Base-by-base conservation (phyloP, 2,329 filamentous ascomycete species). In the Fusarium sp. region DNA sequence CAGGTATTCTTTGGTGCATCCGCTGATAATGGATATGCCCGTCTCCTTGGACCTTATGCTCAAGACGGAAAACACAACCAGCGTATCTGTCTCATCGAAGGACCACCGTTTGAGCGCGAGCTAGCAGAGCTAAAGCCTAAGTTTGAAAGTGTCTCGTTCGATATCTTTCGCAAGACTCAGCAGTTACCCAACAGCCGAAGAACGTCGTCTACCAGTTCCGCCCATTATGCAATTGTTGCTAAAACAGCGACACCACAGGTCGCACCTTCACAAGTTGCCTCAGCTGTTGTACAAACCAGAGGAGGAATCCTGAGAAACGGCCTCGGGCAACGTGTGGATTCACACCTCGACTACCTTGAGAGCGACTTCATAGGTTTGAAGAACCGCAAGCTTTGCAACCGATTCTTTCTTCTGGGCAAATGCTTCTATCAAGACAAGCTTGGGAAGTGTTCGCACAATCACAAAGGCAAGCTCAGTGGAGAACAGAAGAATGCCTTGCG, bases 11-110 rank as follows among this genome's bases (percentile, higher is more conserved):
- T 84, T 43, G 81, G 80, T n/a, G 81, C 75, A 23, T 80, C 81
- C 3, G 75, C 78, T 7, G 81, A 83, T 53, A 81, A 78, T 56
- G 79, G 81, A 23, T 83, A 83, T 57, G 80, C 80, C n/a, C 79
- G 78, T 18, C 68, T 82, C 24, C 76, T 84, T 16, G 75, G 74
- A 6, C 73, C 77, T 1, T 76, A 80, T 48, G 66, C 71, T 3
- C 64, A 74, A 21, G 69, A 75, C 23, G 52, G 64, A 13, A 9
- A 15, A 11, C 24, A 64, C 2, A 74, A 68, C 20, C 74, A 74
- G 16, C 76, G 75, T 12, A 77, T 83, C 35, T 76, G 78, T 7
- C 67, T 83, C 7, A 53, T 83, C 31, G 76, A 83, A 67, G 81
- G 79, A 1, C 77, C 77, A 28, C 77, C 77, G 1, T 82, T 82